phyloP scores from a whole-genome alignment of 305 asterid genomes.

The Fraxinus nigra region DNA sequence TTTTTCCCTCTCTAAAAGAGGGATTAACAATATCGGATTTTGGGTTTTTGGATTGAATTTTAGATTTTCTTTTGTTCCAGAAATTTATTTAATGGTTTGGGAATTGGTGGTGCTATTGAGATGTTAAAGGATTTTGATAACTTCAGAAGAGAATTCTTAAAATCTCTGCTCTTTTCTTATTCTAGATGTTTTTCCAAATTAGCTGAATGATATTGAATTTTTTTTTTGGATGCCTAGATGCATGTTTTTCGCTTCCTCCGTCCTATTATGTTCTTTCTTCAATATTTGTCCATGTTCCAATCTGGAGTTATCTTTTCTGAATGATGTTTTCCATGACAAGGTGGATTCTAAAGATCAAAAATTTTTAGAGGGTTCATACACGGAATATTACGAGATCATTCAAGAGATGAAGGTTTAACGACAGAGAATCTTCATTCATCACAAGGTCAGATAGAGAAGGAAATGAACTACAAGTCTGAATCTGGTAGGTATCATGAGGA shows the following conservation, averaged over 20 bases:
- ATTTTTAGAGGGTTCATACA: constrained; percentile 63
- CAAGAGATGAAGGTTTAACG: constrained; percentile 42
- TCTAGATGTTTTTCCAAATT: not conserved
- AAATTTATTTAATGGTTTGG: not conserved
- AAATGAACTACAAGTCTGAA: constrained; percentile 21
- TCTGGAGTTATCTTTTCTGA: not conserved
- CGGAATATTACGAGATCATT: constrained; percentile 61
- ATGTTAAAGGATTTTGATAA: not conserved
- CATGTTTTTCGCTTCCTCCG: not conserved
- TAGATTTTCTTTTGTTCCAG: not conserved
- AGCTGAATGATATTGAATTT: not conserved
- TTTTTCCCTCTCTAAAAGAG: not conserved
- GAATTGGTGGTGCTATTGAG: not conserved
- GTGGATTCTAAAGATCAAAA: constrained; percentile 65
- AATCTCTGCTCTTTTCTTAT: not conserved
- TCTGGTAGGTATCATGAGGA: constrained; percentile 1
- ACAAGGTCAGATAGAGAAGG: constrained; percentile 25
- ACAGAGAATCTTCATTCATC: constrained; percentile 42
- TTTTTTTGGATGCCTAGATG: not conserved
- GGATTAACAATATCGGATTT: not conserved
- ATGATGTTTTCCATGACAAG: constrained; percentile 43
- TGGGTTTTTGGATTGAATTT: not conserved
- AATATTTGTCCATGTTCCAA: not conserved
- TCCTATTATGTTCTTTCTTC: not conserved
- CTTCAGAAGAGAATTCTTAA: not conserved